Conservation (phyloP, 169 alveolate species). For the Cryptosporidium andersoni region DNA sequence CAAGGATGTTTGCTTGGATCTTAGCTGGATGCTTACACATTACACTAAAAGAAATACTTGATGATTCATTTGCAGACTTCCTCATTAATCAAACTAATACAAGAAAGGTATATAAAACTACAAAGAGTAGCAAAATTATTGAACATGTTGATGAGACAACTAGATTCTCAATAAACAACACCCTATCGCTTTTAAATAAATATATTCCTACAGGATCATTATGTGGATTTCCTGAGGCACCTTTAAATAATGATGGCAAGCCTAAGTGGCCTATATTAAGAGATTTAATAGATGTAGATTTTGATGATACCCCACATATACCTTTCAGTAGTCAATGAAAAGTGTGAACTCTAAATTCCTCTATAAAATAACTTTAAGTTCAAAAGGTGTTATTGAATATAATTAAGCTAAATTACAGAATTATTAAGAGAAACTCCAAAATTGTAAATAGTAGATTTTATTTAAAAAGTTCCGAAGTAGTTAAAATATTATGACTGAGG, state of each 20-base stretch:
- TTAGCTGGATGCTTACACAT: slow-evolving; percentile 60
- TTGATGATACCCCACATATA: background rate
- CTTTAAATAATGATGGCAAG: slow-evolving; percentile 36
- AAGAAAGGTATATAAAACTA: slow-evolving; percentile 16
- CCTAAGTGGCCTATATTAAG: slow-evolving; percentile 34
- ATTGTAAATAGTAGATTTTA: too few species aligned
- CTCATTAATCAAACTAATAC: background rate
- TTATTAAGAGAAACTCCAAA: too few species aligned
- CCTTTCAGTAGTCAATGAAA: too few species aligned
- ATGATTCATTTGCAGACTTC: slow-evolving; percentile 4
- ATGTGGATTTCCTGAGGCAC: slow-evolving; percentile 52
- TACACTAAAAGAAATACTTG: slow-evolving; percentile 47
- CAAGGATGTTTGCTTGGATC: slow-evolving; percentile 69
- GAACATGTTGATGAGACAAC: background rate
- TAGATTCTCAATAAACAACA: too few species aligned
- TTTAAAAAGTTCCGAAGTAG: too few species aligned
- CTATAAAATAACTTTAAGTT: too few species aligned
- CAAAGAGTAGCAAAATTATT: background rate
- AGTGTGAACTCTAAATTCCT: too few species aligned
- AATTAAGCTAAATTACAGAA: too few species aligned
- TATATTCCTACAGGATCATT: slow-evolving; percentile 42
- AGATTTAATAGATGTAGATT: slow-evolving; percentile 30
- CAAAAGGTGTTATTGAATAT: too few species aligned
- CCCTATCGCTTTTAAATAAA: background rate
- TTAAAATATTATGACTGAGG: too few species aligned